Evolutionary conservation across 2,329 filamentous ascomycete species (phyloP).

Genomic region (Fusarium sp.): DNA sequence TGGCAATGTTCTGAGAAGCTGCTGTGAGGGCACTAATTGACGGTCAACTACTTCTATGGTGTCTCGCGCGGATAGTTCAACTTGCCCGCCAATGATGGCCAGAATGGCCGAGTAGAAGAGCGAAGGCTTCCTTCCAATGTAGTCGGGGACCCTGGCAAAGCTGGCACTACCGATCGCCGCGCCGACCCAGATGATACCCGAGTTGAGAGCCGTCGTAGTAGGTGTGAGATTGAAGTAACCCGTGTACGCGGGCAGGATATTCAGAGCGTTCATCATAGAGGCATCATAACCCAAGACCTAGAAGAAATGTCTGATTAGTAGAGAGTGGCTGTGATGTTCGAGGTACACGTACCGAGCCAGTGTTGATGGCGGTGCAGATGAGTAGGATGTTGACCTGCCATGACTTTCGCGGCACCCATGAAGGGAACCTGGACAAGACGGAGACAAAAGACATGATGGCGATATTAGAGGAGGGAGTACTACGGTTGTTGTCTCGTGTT

Average conservation of each 20-base stretch:
- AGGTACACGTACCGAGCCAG: neutral
- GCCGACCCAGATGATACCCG: neutral
- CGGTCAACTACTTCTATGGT: neutral
- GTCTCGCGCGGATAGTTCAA: rapidly evolving
- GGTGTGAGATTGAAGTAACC: neutral
- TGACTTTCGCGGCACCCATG: neutral
- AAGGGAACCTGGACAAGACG: neutral
- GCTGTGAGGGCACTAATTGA: neutral
- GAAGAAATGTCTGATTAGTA: too few relatives aligned
- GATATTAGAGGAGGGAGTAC: neutral
- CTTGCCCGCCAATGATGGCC: neutral
- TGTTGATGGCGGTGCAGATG: neutral
- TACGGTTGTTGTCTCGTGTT: neutral
- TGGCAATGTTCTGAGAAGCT: neutral
- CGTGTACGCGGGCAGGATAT: neutral
- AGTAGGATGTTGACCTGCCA: neutral
- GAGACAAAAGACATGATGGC: neutral
- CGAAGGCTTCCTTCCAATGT: neutral
- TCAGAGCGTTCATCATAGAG: neutral
- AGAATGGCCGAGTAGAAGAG: neutral
- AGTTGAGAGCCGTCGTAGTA: neutral
- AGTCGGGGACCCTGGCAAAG: neutral
- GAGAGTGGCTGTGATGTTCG: neutral
- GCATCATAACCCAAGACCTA: neutral
- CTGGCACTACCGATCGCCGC: neutral